Conservation (phyloP, 2,329 filamentous ascomycete genomes). For the Ascosphaera pollenicola region DNA sequence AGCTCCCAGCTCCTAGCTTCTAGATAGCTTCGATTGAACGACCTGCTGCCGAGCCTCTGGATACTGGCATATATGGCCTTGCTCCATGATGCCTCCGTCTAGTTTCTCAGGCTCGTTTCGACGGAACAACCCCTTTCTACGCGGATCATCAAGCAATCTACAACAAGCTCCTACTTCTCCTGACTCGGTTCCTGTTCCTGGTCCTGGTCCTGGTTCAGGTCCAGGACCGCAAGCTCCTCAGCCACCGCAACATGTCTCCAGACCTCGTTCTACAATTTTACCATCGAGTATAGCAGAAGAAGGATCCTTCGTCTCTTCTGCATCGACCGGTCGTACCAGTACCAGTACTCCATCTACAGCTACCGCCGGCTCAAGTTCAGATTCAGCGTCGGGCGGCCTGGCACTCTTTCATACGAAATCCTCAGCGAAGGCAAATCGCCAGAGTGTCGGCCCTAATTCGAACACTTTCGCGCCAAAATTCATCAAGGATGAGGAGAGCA, state of each 20-base stretch:
- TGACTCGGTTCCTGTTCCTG: no score
- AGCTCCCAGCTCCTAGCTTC: no score
- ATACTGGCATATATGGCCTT: neutral
- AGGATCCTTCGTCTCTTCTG: neutral
- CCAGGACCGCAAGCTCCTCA: neutral
- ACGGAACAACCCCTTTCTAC: neutral
- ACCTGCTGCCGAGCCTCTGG: no score
- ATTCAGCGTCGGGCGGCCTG: constrained; percentile 27
- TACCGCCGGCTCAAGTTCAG: constrained; percentile 1
- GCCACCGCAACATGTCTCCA: neutral
- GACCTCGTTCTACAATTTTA: neutral
- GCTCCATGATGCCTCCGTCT: neutral
- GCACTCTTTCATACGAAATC: neutral
- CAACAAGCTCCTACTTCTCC: no score
- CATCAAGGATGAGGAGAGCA: constrained; percentile 68
- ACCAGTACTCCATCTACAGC: neutral
- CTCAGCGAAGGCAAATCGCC: neutral
- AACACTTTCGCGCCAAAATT: constrained; percentile 91
- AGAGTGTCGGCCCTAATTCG: constrained; percentile 26
- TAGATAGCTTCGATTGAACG: neutral
- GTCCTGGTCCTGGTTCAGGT: neutral
- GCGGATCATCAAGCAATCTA: neutral
- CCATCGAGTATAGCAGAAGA: neutral
- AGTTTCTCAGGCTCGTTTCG: neutral
- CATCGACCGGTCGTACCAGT: neutral